Base-by-base conservation (phyloP, 2,329 filamentous ascomycete species). In the Xylariomycetidae sp. region DNA sequence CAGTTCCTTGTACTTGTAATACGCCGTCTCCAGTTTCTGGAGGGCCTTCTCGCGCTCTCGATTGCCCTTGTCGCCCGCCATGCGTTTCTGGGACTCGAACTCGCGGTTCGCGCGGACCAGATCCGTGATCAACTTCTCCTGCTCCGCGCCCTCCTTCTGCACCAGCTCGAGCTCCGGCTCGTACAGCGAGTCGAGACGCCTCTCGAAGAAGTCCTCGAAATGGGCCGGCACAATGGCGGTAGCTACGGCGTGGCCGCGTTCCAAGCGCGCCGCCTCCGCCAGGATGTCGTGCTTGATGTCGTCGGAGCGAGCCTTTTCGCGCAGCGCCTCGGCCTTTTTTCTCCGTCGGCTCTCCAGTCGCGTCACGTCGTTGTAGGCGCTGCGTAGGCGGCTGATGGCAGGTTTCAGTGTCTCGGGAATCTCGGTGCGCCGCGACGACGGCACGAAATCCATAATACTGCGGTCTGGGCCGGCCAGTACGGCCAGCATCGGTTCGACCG, bases 1-100 rank as follows among this genome's bases (percentile, higher is more conserved):
- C 36, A 96, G 86, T 57, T 98, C 90, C 62, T 95, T 95, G 67
- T 96, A 96, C 61, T 90, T 93, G 59, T 88, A 79, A 56, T 94
- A 96, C 1, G 87, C 90, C 43, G 85, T 88, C 58, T 96, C 90
- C 8, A 98, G 68, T 41, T 75, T 79, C 59, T 98, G 92, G 30
- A 98, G 63, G 0, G 87, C 88, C 46, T 83, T 75, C 56, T 96
- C 90, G 10, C 92, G 78, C 53, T 94, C 88, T 39, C 63, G 59
- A 44, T 87, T 66, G 28, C 72, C 72, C 12, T 67, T 65, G 20
- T 68, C 68, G n/a, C 68, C 84, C 4, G 80, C 78, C 24, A 70
- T 72, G 33, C 80, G 76, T 44, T 85, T 74, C 47, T 77, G 85
- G 14, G 74, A 68, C 41, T 84, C 75, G 48, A 96, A 95, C 13